Percentiles rank a stretch among this genome's conserved stretches.
These are phyloP conservation scores for Nannochloropsis oceanica DNA, from an alignment of 108 stramenopile species.

Conservation along the genomic window DNA sequence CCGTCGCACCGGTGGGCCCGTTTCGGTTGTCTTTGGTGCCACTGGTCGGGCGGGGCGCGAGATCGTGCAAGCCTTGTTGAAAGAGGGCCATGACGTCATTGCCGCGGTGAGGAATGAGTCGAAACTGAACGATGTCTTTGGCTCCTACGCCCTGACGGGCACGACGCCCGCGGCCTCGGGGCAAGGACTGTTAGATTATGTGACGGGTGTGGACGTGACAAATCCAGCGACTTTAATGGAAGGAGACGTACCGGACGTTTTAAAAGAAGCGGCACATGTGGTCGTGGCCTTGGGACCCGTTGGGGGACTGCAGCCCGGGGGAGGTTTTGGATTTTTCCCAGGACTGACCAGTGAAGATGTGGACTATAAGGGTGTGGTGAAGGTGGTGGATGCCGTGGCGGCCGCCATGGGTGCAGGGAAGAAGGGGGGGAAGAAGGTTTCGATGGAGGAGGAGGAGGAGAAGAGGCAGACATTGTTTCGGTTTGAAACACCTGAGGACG, in stretches of 20 bases:
- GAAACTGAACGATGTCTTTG: neutral
- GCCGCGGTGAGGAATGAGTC: conserved; percentile 2
- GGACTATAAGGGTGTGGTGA: conserved; percentile 9
- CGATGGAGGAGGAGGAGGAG: neutral
- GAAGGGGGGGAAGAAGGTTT: neutral
- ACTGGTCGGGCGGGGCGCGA: conserved; percentile 9
- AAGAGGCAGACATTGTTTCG: neutral
- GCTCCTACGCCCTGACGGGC: neutral
- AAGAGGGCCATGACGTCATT: conserved; percentile 9
- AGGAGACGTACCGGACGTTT: neutral
- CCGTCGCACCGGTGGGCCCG: neutral
- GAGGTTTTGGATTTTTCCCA: neutral
- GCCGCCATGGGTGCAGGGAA: neutral
- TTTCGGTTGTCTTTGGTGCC: conserved; percentile 10
- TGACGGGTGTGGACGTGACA: conserved; percentile 12
- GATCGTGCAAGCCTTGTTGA: conserved; percentile 15
- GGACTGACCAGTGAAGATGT: neutral
- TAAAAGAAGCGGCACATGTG: neutral
- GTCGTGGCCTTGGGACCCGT: neutral
- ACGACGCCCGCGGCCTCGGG: neutral
- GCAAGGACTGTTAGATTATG: neutral
- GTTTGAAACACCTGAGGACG: neutral
- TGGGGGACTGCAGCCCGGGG: neutral
- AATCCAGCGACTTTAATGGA: conserved; percentile 4
- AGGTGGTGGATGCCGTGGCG: conserved; percentile 8